Conservation (phyloP, 2,329 filamentous ascomycete species). For the Talaromyces sp. region DNA sequence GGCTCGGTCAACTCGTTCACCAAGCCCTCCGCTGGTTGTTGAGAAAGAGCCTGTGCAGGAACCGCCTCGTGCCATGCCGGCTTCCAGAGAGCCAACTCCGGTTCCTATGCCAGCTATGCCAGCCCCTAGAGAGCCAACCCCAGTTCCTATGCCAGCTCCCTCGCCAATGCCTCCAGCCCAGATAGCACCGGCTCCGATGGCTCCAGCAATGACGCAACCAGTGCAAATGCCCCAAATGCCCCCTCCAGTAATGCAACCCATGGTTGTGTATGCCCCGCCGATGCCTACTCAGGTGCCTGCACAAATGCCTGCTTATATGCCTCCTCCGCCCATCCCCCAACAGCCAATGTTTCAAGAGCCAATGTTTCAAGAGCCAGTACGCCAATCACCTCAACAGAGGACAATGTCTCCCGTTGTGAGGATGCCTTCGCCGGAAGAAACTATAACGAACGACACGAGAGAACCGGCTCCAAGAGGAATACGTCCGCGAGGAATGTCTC, state of each 20-base stretch:
- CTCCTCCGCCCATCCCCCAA: background rate
- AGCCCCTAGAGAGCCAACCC: background rate
- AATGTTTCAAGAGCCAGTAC: no score
- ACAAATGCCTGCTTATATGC: background rate
- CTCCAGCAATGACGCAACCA: background rate
- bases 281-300: background rate
- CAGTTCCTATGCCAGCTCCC: background rate
- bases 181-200: background rate
- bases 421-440: background rate
- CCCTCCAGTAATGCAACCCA: background rate
- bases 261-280: background rate
- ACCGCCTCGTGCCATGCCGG: background rate
- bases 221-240: background rate
- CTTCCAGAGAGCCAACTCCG: background rate
- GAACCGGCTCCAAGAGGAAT: background rate
- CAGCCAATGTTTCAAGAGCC: background rate
- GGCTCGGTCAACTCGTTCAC: background rate
- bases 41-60: background rate
- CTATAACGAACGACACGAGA: background rate
- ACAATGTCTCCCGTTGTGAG: background rate
- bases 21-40: background rate
- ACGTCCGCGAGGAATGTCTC: no score
- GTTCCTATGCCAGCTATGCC: conserved; percentile 3
- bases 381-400: background rate
- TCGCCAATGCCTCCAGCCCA: background rate